A percentile compares a stretch with the other conserved stretches of the same genome.
Evolutionary conservation across 2,329 filamentous ascomycete species (phyloP).

Genomic region (Aureobasidium zeae): DNA sequence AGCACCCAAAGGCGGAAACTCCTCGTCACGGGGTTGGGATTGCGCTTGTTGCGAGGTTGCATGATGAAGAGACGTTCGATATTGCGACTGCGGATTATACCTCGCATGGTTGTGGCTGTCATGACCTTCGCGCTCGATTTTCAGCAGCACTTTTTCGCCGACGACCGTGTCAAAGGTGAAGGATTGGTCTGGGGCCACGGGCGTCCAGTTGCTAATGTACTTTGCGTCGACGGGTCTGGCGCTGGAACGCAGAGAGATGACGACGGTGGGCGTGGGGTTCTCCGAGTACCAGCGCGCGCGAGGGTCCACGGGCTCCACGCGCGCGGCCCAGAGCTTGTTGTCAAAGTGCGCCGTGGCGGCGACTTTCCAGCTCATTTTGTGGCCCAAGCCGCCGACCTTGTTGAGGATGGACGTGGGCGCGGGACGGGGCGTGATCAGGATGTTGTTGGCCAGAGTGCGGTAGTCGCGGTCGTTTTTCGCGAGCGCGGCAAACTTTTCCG

Average conservation of each 20-base stretch:
- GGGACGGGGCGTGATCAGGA: slow-evolving; percentile 75
- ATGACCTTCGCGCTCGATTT: slow-evolving; percentile 66
- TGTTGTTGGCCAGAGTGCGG: slow-evolving; percentile 77
- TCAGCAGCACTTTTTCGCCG: slow-evolving; percentile 74
- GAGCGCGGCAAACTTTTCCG: slow-evolving; percentile 62
- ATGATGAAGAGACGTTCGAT: too few species aligned
- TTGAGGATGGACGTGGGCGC: slow-evolving; percentile 63
- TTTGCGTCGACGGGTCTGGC: slow-evolving; percentile 69
- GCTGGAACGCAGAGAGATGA: slow-evolving; percentile 69
- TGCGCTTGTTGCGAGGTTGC: slow-evolving; percentile 51
- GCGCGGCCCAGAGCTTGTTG: slow-evolving; percentile 78
- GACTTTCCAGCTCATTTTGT: slow-evolving; percentile 75
- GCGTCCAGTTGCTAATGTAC: slow-evolving; percentile 65
- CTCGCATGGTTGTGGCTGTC: slow-evolving; percentile 54
- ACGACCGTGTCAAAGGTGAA: slow-evolving; percentile 76
- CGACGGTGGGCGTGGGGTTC: slow-evolving; percentile 66
- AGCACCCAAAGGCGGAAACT: slow-evolving; percentile 28
- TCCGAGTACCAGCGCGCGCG: slow-evolving; percentile 67
- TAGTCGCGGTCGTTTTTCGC: slow-evolving; percentile 55
- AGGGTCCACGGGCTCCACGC: slow-evolving; percentile 61
- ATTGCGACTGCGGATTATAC: too few species aligned
- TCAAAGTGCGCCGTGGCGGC: slow-evolving; percentile 66
- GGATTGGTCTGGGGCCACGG: slow-evolving; percentile 59
- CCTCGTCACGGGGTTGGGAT: slow-evolving; percentile 36
- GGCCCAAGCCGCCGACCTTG: slow-evolving; percentile 79